These are phyloP conservation scores for Begonia loranthoides DNA, from an alignment of 306 rosid genomes.

Conservation along the genomic window DNA sequence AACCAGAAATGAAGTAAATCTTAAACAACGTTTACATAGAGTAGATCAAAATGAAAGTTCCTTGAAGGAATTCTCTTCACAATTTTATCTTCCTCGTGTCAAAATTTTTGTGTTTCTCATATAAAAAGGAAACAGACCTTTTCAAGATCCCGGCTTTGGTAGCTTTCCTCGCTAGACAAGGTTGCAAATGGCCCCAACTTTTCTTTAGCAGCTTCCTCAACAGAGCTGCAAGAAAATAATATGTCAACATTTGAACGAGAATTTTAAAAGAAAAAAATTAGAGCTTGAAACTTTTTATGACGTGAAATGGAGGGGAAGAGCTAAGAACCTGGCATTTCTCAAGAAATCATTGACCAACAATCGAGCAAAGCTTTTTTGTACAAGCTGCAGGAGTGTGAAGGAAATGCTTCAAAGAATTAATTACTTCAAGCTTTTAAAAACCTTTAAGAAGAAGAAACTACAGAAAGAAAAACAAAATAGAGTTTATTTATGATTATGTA, in stretches of 20 bases:
- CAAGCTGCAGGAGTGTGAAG: slow-evolving; percentile 49
- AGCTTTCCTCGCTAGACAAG: slow-evolving; percentile 77
- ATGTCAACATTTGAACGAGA: too few species aligned
- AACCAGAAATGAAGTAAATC: too few species aligned
- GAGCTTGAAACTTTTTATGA: too few species aligned
- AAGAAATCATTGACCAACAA: slow-evolving; percentile 53
- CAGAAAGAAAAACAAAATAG: too few species aligned
- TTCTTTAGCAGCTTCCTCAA: slow-evolving; percentile 57
- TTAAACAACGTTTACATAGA: too few species aligned
- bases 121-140: slow-evolving; percentile 31
- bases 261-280: too few species aligned
- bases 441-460: not conserved
- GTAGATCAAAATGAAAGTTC: too few species aligned
- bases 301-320: too few species aligned
- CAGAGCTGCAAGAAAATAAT: slow-evolving; percentile 40
- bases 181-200: slow-evolving; percentile 60
- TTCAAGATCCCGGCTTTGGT: slow-evolving; percentile 94
- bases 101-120: too few species aligned
- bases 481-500: too few species aligned
- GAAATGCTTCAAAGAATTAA: not conserved
- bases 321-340: slow-evolving; percentile 51
- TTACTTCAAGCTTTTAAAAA: slow-evolving; percentile 9
- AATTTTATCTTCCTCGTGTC: too few species aligned
- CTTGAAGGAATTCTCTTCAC: too few species aligned
- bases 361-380: slow-evolving; percentile 87